Conservation (phyloP, 2,329 filamentous ascomycete species). For the Penicillium rolfsii region DNA sequence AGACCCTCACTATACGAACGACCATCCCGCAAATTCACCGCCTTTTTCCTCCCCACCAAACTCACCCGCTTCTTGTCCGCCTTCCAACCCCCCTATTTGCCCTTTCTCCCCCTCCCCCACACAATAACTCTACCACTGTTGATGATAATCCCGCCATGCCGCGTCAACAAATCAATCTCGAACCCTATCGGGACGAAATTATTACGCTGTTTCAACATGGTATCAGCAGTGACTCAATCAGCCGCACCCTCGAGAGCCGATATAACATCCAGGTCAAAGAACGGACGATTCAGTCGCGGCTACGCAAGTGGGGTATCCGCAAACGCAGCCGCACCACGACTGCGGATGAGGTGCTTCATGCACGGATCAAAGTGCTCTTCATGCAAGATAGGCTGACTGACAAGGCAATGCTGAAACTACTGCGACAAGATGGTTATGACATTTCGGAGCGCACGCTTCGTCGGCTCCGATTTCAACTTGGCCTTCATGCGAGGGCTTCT, state of each 20-base stretch:
- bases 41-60: slow-evolving; percentile 17
- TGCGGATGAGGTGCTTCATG: slow-evolving; percentile 28
- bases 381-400: slow-evolving; percentile 29
- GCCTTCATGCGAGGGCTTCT: slow-evolving; percentile 26
- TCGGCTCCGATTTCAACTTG: slow-evolving; percentile 30
- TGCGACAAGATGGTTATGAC: slow-evolving; percentile 30
- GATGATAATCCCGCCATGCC: slow-evolving; percentile 20
- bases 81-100: not conserved
- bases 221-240: slow-evolving; percentile 30
- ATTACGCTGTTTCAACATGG: slow-evolving; percentile 28
- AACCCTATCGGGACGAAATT: slow-evolving; percentile 31
- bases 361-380: slow-evolving; percentile 29
- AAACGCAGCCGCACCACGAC: slow-evolving; percentile 32
- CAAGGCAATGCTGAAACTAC: slow-evolving; percentile 30
- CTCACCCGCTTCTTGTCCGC: not conserved
- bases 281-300: slow-evolving; percentile 31
- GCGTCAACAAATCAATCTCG: slow-evolving; percentile 32
- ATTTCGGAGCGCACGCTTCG: slow-evolving; percentile 31
- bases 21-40: slow-evolving; percentile 22
- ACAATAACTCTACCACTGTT: not conserved
- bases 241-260: slow-evolving; percentile 26
- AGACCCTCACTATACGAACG: not conserved
- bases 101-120: not conserved
- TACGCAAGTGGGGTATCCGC: slow-evolving; percentile 33
- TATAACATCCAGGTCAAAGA: slow-evolving; percentile 33